Percentiles rank a stretch among this genome's conserved stretches.
phyloP scores from a whole-genome alignment of 345 rosid genomes.

The Sonneratia caseolaris region DNA sequence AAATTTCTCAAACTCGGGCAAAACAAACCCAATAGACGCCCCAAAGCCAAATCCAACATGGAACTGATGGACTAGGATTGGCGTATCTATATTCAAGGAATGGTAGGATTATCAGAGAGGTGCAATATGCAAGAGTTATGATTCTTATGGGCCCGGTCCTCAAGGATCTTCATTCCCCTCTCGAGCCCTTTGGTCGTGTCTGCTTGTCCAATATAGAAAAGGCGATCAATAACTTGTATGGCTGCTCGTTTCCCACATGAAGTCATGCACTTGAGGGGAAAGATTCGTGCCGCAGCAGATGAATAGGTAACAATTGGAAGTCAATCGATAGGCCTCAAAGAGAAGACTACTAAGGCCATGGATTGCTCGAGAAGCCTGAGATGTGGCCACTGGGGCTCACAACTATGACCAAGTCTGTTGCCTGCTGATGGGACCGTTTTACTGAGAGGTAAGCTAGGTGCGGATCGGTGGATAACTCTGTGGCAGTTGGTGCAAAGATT shows the following conservation, averaged over 20 bases:
- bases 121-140: slow-evolving; percentile 53
- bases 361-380: slow-evolving; percentile 69
- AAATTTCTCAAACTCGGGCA: slow-evolving; percentile 76
- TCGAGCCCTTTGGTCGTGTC: slow-evolving; percentile 68
- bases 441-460: slow-evolving; percentile 48
- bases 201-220: slow-evolving; percentile 67
- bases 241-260: slow-evolving; percentile 67
- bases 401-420: slow-evolving; percentile 64
- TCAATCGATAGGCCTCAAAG: slow-evolving; percentile 66
- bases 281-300: slow-evolving; percentile 67
- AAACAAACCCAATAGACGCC: slow-evolving; percentile 52
- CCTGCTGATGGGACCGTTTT: slow-evolving; percentile 40
- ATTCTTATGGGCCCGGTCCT: slow-evolving; percentile 74
- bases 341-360: slow-evolving; percentile 68
- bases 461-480: slow-evolving; percentile 1
- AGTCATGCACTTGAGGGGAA: slow-evolving; percentile 79
- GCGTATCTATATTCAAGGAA: slow-evolving; percentile 29
- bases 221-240: slow-evolving; percentile 69
- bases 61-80: slow-evolving; percentile 54
- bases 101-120: slow-evolving; percentile 53
- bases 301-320: slow-evolving; percentile 70
- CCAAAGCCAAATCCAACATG: slow-evolving; percentile 74
- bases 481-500: slow-evolving; percentile 19
- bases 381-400: slow-evolving; percentile 72
- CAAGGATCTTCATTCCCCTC: slow-evolving; percentile 65